phyloP scores from a whole-genome alignment of 2,329 filamentous ascomycete genomes.

The Neospermospora avenae region DNA sequence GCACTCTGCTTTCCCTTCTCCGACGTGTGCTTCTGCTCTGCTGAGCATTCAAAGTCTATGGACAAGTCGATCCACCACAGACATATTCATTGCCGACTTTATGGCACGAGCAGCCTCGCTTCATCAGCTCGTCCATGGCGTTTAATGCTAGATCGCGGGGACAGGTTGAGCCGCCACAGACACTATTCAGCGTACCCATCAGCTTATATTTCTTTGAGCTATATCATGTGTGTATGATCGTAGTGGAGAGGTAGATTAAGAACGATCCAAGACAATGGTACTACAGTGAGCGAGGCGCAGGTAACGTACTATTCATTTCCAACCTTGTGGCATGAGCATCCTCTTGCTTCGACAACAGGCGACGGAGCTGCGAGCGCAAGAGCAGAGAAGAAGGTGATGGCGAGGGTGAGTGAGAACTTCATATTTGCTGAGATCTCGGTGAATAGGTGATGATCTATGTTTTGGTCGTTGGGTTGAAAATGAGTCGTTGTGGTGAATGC shows the following conservation, averaged over 20 bases:
- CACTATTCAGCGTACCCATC: not conserved
- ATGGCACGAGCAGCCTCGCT: not conserved
- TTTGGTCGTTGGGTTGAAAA: no score
- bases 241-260: not conserved
- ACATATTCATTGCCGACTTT: not conserved
- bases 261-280: no score
- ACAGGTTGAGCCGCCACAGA: not conserved
- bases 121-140: not conserved
- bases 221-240: not conserved
- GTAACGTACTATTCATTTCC: not conserved
- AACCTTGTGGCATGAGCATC: not conserved
- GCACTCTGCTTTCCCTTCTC: not conserved
- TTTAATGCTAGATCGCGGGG: not conserved
- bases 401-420: not conserved
- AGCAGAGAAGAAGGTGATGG: not conserved
- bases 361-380: not conserved
- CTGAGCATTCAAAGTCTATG: not conserved
- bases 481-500: no score
- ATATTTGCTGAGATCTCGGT: not conserved
- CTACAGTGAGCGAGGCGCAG: not conserved
- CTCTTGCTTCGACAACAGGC: not conserved
- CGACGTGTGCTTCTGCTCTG: not conserved
- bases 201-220: not conserved
- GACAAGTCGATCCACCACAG: conserved; percentile 5
- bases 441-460: no score